Evolutionary conservation across 2,329 filamentous ascomycete species (phyloP).

Genomic region (Triangularia verruculosa): DNA sequence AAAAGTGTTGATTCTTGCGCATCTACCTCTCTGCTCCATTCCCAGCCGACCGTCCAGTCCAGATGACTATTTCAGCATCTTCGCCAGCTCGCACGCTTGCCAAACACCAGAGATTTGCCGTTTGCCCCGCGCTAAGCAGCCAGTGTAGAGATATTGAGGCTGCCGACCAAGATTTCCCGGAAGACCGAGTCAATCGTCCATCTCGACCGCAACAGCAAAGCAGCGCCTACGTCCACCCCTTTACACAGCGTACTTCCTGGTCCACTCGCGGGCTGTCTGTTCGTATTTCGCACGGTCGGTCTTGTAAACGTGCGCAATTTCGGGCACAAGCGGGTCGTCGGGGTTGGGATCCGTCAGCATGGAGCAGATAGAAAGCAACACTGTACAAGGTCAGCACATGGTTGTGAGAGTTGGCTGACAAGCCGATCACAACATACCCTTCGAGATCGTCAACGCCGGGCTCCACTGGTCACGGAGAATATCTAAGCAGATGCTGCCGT

Average conservation of each 20-base stretch:
- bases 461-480: conserved; percentile 99
- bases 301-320: conserved; percentile 99
- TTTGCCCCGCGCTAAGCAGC: background rate
- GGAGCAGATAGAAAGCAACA: conserved; percentile 97
- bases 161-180: conserved; percentile 1
- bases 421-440: conserved; percentile 63
- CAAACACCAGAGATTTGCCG: background rate
- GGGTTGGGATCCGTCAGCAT: conserved; percentile 99
- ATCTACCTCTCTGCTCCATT: conserved; percentile 1
- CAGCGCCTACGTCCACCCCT: background rate
- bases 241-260: conserved; percentile 96
- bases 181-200: conserved; percentile 10
- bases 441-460: conserved; percentile 95
- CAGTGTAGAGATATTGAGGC: background rate
- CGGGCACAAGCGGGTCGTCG: conserved; percentile 95
- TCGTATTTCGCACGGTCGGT: conserved; percentile 95
- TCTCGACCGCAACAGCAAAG: background rate
- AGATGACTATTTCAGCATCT: background rate
- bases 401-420: background rate
- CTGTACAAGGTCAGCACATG: conserved; percentile 43
- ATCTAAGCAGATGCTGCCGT: conserved; percentile 98
- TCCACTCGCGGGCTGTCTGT: conserved; percentile 96
- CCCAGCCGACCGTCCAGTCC: background rate
- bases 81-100: background rate
- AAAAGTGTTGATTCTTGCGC: conserved; percentile 1